Evolutionary conservation across 345 rosid genomes (phyloP), one percentile per base, ranked within the genome.

Genomic region (Mangifera indica): DNA sequence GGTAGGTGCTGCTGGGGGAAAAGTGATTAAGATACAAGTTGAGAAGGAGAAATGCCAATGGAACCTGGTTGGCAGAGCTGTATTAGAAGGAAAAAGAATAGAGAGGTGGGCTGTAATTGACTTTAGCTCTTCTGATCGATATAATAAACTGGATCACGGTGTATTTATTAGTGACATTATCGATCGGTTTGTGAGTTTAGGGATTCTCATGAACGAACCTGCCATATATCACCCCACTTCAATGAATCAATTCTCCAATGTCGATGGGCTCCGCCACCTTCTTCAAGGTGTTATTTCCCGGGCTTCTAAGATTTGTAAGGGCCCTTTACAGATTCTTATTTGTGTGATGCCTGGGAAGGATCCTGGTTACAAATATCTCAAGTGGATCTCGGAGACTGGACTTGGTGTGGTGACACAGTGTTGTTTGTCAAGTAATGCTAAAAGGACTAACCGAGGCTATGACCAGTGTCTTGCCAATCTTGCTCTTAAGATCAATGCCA

Each of bases 381-480:
- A 91, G 71, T 93, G 97, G 93, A 80, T 90, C 66, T 85, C 92
- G 0, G 98, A 93, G 81, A 93, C 93, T 15, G 78, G 63, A 81
- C 79, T 91, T 59, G 97, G 98, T 72, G 32, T 93, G n/a, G 88
- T 93, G 44, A 93, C 97, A 37, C 98, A 93, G 63, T 93, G 96
- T 72, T 93, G 93, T 69, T 82, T 93, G 79, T 81, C 89, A 0
- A 8, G 0, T 14, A 34, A 65, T 49, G 93, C 32, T 29, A 29
- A 29, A 29, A 29, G 32, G 32, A 3, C 91, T 10, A 80, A 69
- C 61, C 81, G 3, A 42, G 82, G 78, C n/a, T 69, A 69, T 12
- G 96, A 91, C 67, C 96, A 90, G 69, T 88, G 86, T 77, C 89
- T 82, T 5, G 87, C 93, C 26, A 88, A 91, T 78, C 87, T 93